Percentiles rank a stretch among this genome's conserved stretches.
Conservation (phyloP, 2,329 filamentous ascomycete species). For the Conoideocrella luteorostrata region DNA sequence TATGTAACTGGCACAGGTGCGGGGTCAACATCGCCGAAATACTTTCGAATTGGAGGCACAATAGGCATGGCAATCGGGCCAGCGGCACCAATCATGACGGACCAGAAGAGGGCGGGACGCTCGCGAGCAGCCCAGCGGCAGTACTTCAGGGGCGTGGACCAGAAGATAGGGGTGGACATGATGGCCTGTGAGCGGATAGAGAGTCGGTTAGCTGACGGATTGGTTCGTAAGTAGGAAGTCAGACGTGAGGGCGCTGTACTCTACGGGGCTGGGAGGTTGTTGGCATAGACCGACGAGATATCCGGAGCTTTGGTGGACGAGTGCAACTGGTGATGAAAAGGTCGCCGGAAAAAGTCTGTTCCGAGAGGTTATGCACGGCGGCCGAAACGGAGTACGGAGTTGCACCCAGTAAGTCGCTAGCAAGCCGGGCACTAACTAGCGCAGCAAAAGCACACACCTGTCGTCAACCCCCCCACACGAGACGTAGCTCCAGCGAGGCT, state of each 20-base stretch:
- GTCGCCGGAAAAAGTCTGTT: constrained; percentile 5
- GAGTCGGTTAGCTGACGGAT: background rate
- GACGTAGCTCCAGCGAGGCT: constrained; percentile 21
- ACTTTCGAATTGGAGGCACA: constrained; percentile 66
- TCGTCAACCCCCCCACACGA: background rate
- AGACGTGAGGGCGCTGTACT: background rate
- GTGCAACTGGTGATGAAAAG: background rate
- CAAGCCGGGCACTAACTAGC: no score
- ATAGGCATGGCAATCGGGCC: constrained; percentile 66
- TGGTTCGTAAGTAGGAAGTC: no score
- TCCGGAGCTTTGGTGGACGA: background rate
- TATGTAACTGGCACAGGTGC: constrained; percentile 80
- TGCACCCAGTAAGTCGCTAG: no score
- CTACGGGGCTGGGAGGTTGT: background rate
- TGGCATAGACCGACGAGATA: background rate
- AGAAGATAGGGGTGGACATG: constrained; percentile 75
- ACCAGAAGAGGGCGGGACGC: constrained; percentile 88
- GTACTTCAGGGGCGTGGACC: constrained; percentile 76
- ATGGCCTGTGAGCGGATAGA: constrained; percentile 13
- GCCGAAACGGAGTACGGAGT: no score
- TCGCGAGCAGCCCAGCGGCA: constrained; percentile 81
- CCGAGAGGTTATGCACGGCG: no score
- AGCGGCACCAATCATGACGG: constrained; percentile 62
- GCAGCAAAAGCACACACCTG: no score
- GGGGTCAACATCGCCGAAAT: constrained; percentile 67